Evolutionary conservation across 176 grass and related monocot species (phyloP).

Genomic region (Elymus sibiricus): DNA sequence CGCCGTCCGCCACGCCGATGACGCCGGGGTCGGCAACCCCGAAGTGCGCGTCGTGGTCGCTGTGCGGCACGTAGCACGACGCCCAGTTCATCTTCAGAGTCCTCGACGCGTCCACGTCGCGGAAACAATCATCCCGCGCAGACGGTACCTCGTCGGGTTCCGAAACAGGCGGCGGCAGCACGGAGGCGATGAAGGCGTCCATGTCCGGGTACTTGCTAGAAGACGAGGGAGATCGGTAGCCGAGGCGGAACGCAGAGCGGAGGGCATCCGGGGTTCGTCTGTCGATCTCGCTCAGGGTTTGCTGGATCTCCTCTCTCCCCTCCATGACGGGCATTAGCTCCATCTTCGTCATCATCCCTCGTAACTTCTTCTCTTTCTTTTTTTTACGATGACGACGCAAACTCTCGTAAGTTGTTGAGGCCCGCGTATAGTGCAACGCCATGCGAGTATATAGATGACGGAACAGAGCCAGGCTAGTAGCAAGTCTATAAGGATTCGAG

Average conservation of each 20-base stretch:
- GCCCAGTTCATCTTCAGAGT: background rate
- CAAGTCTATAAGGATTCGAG: too few relatives aligned
- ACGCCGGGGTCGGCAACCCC: background rate
- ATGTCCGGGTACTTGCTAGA: background rate
- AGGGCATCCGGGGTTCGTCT: background rate
- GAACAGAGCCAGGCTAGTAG: too few relatives aligned
- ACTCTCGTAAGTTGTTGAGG: too few relatives aligned
- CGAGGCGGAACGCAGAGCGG: slow-evolving; percentile 8
- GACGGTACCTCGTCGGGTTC: background rate
- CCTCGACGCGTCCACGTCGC: background rate
- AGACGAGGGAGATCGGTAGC: background rate
- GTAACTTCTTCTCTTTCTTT: background rate
- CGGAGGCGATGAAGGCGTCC: background rate
- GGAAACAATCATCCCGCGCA: background rate
- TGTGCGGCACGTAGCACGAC: slow-evolving; percentile 20
- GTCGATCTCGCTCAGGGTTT: background rate
- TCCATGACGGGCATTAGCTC: slow-evolving; percentile 6
- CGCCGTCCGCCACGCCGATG: slow-evolving; percentile 34
- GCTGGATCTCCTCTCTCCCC: background rate
- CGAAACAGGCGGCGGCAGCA: background rate
- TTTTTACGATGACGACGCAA: too few relatives aligned
- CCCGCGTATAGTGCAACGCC: too few relatives aligned
- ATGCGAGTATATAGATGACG: too few relatives aligned
- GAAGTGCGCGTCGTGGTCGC: slow-evolving; percentile 33
- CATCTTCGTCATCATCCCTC: background rate